These are phyloP conservation scores for Odontarrhena argentea DNA, from an alignment of 345 rosid genomes.

Conservation along the genomic window DNA sequence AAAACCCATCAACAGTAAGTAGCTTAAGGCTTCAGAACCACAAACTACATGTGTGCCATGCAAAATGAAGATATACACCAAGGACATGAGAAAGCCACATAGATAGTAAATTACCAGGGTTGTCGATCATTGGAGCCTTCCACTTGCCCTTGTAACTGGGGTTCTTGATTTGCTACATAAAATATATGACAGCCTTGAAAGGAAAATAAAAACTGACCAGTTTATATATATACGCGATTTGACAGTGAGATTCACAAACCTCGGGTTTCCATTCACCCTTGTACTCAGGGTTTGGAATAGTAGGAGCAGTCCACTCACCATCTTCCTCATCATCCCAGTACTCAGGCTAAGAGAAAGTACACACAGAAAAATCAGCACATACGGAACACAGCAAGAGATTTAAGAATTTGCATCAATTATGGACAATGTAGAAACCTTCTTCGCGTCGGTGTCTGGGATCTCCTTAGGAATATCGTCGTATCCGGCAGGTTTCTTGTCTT, in stretches of 20 bases:
- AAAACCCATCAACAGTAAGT: neutral
- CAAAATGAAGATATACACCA: neutral
- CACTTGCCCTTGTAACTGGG: conserved; percentile 94
- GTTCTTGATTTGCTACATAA: conserved; percentile 86
- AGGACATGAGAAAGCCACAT: neutral
- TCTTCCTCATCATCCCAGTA: conserved; percentile 99
- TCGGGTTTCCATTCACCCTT: conserved; percentile 91
- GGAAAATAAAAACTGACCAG: too few relatives aligned
- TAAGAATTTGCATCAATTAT: neutral
- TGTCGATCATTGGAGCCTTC: conserved; percentile 96
- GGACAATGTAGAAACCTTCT: conserved; percentile 57
- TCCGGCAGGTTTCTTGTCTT: conserved; percentile 96
- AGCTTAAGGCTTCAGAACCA: neutral
- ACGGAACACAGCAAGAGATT: neutral
- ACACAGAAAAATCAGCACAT: conserved; percentile 15
- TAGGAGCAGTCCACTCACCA: conserved; percentile 99
- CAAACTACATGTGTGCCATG: neutral
- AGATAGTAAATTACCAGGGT: conserved; percentile 69
- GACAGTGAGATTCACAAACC: conserved; percentile 51
- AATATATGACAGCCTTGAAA: conserved; percentile 5
- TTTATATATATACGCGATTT: too few relatives aligned
- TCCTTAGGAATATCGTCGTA: conserved; percentile 97
- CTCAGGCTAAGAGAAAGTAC: conserved; percentile 65
- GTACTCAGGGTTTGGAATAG: conserved; percentile 95
- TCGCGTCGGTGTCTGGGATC: conserved; percentile 81